Evolutionary conservation across 1,284 basidiomycete species (phyloP), one percentile per base, ranked within the genome.

Genomic region (Cutaneotrichosporon sp.): DNA sequence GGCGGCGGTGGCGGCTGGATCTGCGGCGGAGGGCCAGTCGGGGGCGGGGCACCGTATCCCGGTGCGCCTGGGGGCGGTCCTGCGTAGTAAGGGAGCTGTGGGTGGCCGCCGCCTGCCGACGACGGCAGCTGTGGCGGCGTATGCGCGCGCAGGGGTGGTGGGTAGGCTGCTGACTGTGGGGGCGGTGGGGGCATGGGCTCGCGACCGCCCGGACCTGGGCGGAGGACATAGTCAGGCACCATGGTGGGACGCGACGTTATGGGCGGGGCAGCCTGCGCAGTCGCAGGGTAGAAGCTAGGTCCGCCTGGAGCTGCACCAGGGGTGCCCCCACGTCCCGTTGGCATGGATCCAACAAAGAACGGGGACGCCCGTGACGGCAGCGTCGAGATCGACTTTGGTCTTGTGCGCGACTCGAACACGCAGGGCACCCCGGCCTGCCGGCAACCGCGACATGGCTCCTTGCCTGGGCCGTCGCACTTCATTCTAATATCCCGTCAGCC

Each of bases 391-490:
- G 66, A 73, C 60, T 73, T 73, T 12, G 72, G 72, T 30, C 72
- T 58, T 10, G 66, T 59, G 12, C 70, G 64, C 21, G 69, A 62
- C 54, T 72, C 72, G 40, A 73, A 73, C 34, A 72, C 58, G 52
- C 72, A 73, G 23, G 61, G 65, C 39, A 65, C 63, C n/a, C 64
- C 65, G 23, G 70, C 66, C 55, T 67, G 64, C 39, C 67, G 55
- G 56, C 72, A 73, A n/a, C 72, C 72, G 41, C 70, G 58, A 56
- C 72, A 73, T 1, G 72, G 72, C 14, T 65, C 63, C 26, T 60
- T 57, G 22, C 63, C 60, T 12, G 72, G 72, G 35, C 72, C 72
- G 46, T 73, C 72, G 51, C 72, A 73, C 56, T 73, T 73, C 72
- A 73, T 73, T 47, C 64, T 73, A 20, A 4, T n/a, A n/a, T 10